These are phyloP conservation scores for Amphibolis antarctica DNA, from an alignment of 106 monocot genomes.

Conservation along the genomic window DNA sequence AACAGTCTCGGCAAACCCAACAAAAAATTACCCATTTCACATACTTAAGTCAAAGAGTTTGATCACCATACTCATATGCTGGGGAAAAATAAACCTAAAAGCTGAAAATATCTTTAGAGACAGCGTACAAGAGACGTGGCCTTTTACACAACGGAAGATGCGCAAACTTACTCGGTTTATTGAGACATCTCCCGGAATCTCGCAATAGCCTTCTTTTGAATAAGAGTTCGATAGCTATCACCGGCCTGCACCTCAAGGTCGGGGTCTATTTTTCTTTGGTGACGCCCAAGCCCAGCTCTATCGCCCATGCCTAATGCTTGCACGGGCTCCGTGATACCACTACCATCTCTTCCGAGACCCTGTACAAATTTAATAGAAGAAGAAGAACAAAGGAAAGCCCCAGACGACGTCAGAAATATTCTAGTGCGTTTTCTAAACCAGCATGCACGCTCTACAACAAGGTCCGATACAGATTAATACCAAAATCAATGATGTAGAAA, in stretches of 20 bases:
- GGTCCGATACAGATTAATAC: not conserved
- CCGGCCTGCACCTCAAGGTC: constrained; percentile 73
- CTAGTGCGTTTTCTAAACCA: not conserved
- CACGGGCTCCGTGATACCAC: constrained; percentile 90
- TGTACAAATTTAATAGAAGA: constrained; percentile 14
- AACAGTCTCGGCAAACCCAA: too few relatives aligned
- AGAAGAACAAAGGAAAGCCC: constrained; percentile 9
- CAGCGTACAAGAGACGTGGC: too few relatives aligned
- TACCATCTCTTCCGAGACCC: constrained; percentile 95
- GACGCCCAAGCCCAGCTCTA: constrained; percentile 81
- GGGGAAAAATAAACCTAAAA: too few relatives aligned
- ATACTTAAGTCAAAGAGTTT: too few relatives aligned
- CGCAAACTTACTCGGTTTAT: too few relatives aligned
- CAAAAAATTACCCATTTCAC: too few relatives aligned
- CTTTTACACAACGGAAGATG: too few relatives aligned
- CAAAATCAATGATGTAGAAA: too few relatives aligned
- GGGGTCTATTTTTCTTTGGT: constrained; percentile 58
- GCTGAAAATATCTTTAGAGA: too few relatives aligned
- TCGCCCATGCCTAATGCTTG: constrained; percentile 64
- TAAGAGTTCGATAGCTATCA: constrained; percentile 88
- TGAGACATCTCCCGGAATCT: constrained; percentile 88
- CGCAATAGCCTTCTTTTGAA: constrained; percentile 93
- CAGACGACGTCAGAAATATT: constrained; percentile 8
- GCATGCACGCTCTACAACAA: not conserved
- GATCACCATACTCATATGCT: too few relatives aligned